Evolutionary conservation across 495 filamentous ascomycete genomes (phyloP).

Genomic region (Penicillium manginii): DNA sequence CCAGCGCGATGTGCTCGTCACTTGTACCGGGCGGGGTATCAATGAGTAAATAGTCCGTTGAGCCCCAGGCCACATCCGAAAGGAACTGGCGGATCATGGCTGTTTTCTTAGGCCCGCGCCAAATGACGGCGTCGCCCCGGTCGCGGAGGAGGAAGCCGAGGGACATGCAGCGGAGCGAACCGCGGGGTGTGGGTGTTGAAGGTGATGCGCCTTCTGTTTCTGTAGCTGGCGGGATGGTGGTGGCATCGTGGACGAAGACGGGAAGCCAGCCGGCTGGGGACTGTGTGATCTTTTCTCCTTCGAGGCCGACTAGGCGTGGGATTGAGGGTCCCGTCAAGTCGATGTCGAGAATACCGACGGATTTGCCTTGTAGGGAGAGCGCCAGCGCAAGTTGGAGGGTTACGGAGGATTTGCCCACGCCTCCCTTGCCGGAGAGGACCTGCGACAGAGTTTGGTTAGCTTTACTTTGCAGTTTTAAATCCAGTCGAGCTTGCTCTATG

Average conservation of each 20-base stretch:
- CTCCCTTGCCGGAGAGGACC: slow-evolving; percentile 95
- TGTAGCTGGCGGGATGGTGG: slow-evolving; percentile 2
- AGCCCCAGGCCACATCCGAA: slow-evolving; percentile 87
- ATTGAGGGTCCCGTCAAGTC: slow-evolving; percentile 97
- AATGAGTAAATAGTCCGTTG: slow-evolving; percentile 85
- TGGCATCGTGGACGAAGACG: slow-evolving; percentile 71
- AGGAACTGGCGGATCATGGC: slow-evolving; percentile 98
- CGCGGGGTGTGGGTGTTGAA: slow-evolving; percentile 35
- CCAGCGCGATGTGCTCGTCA: slow-evolving; percentile 95
- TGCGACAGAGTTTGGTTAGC: slow-evolving; percentile 13
- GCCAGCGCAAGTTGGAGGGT: slow-evolving; percentile 94
- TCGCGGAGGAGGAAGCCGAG: slow-evolving; percentile 86
- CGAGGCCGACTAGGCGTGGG: slow-evolving; percentile 88
- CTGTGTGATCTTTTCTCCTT: slow-evolving; percentile 87
- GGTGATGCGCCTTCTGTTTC: slow-evolving; percentile 5
- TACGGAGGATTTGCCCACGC: slow-evolving; percentile 95
- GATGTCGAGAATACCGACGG: slow-evolving; percentile 93
- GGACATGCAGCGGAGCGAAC: slow-evolving; percentile 85
- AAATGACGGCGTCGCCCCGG: slow-evolving; percentile 89
- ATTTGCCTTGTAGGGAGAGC: slow-evolving; percentile 79
- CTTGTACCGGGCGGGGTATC: slow-evolving; percentile 97
- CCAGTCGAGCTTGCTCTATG: not conserved
- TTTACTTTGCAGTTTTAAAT: not conserved
- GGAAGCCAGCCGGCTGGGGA: slow-evolving; percentile 88
- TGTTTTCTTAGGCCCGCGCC: slow-evolving; percentile 98